These are phyloP conservation scores for Termitomyces sp. DNA, from an alignment of 768 basidiomycete genomes.

Conservation along the genomic window DNA sequence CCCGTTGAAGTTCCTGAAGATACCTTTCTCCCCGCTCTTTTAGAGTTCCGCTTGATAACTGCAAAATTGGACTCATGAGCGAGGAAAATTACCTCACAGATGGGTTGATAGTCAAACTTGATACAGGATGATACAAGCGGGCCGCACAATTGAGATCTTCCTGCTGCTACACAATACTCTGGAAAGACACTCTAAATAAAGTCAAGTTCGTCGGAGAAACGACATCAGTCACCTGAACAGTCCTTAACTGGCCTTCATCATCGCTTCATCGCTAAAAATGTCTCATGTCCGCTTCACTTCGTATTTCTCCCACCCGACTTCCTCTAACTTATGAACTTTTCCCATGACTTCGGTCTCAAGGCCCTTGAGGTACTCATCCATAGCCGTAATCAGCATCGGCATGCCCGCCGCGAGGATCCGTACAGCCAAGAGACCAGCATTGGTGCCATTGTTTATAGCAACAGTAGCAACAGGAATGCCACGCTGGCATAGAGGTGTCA, in stretches of 20 bases:
- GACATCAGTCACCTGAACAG: background rate
- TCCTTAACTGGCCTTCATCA: background rate
- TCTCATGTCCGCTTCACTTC: slow-evolving; percentile 32
- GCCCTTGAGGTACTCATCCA: slow-evolving; percentile 67
- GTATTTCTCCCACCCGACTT: slow-evolving; percentile 86
- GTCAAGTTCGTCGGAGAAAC: background rate
- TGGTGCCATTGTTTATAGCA: slow-evolving; percentile 92
- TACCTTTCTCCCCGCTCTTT: background rate
- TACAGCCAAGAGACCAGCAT: slow-evolving; percentile 88
- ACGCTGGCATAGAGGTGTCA: slow-evolving; percentile 42
- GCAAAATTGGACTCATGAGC: background rate
- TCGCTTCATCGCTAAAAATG: background rate
- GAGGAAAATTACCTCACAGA: background rate
- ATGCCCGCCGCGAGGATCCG: slow-evolving; percentile 80
- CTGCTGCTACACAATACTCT: background rate
- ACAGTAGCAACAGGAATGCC: slow-evolving; percentile 97
- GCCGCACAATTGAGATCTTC: background rate
- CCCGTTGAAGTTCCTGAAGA: background rate
- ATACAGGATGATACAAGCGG: background rate
- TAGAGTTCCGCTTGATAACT: too few species aligned
- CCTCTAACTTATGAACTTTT: slow-evolving; percentile 72
- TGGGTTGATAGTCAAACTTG: background rate
- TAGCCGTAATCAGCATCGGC: slow-evolving; percentile 55
- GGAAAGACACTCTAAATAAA: background rate
- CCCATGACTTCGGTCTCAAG: slow-evolving; percentile 72